These are phyloP conservation scores for Pseudonitzschia multiseries DNA, from an alignment of 108 stramenopile species.

Conservation along the genomic window DNA sequence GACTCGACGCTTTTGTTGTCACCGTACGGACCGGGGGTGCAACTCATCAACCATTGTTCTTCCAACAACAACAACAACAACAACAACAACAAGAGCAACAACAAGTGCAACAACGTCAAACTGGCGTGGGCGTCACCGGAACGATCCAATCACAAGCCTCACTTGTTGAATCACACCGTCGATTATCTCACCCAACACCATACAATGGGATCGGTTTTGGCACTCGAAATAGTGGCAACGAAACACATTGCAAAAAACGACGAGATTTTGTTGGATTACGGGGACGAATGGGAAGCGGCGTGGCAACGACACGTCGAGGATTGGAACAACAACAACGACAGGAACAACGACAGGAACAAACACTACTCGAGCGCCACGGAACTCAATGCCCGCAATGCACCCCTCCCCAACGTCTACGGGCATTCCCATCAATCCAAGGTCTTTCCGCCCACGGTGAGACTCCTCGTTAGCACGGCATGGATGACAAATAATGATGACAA, in stretches of 20 bases:
- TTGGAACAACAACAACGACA: constrained; percentile 28
- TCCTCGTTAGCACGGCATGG: neutral
- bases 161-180: constrained; percentile 12
- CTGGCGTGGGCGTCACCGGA: constrained; percentile 56
- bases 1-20: constrained; percentile 61
- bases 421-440: too few species aligned
- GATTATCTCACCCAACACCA: neutral
- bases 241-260: constrained; percentile 52
- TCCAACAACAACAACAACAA: constrained; percentile 49
- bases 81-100: constrained; percentile 47
- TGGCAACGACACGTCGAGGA: constrained; percentile 39
- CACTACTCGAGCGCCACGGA: neutral
- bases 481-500: too few species aligned
- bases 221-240: constrained; percentile 49
- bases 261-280: constrained; percentile 73
- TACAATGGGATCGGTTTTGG: constrained; percentile 28
- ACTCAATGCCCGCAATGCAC: constrained; percentile 12
- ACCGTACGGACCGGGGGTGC: constrained; percentile 60
- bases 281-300: constrained; percentile 62
- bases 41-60: constrained; percentile 81
- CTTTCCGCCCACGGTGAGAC: neutral
- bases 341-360: constrained; percentile 17
- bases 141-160: constrained; percentile 32
- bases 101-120: constrained; percentile 50
- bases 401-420: constrained; percentile 1